A percentile compares a stretch with the other conserved stretches of the same genome.
These are phyloP conservation scores for Fusarium sp. DNA, from an alignment of 2,329 filamentous ascomycete genomes.

Conservation along the genomic window DNA sequence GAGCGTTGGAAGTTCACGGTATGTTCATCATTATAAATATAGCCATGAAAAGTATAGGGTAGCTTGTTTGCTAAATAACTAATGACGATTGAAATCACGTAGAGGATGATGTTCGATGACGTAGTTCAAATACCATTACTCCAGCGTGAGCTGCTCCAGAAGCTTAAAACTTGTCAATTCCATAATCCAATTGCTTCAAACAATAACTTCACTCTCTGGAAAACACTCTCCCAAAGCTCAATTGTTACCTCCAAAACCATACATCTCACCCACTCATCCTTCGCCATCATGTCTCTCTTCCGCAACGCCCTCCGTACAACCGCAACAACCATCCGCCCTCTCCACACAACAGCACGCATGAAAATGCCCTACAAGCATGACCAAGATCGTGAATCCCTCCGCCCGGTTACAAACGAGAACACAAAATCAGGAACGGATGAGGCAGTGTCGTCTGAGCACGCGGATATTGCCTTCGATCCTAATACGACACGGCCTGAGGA, in stretches of 20 bases:
- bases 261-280: not conserved
- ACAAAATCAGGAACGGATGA: constrained; percentile 76
- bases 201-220: not conserved
- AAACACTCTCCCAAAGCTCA: not conserved
- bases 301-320: constrained; percentile 40
- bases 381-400: constrained; percentile 72
- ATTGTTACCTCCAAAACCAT: not conserved
- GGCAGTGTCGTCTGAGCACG: constrained; percentile 65
- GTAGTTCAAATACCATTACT: constrained; percentile 20
- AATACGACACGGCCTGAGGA: constrained; percentile 75
- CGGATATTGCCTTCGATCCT: constrained; percentile 77
- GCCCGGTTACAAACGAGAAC: constrained; percentile 75
- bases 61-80: not conserved
- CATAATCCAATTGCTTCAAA: constrained; percentile 15
- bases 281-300: constrained; percentile 38
- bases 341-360: constrained; percentile 51
- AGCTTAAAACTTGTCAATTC: constrained; percentile 6
- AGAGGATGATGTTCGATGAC: constrained; percentile 40
- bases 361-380: constrained; percentile 63
- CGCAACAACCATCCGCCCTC: constrained; percentile 43
- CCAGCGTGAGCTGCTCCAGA: constrained; percentile 1
- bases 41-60: constrained; percentile 7
- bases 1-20: not conserved
- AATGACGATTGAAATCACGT: constrained; percentile 32
- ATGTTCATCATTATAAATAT: too few species aligned